phyloP scores from a whole-genome alignment of 805 yeast species.

The Lachancea sp. region DNA sequence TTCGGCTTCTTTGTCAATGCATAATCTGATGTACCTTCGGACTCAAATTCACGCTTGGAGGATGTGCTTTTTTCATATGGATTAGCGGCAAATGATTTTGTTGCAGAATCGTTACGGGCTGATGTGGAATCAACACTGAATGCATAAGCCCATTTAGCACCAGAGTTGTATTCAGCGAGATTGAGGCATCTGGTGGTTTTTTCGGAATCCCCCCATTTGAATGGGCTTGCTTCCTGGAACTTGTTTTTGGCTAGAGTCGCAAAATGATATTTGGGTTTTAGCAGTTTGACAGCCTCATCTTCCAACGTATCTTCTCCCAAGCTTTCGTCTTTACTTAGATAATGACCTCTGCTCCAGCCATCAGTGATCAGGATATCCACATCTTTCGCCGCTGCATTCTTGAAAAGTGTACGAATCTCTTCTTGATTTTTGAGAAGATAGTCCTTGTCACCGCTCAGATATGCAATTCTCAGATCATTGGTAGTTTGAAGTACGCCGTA shows the following conservation, averaged over 20 bases:
- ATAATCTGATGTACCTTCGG: not conserved
- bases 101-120: not conserved
- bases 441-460: constrained; percentile 32
- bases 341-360: constrained; percentile 49
- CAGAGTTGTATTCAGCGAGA: constrained; percentile 50
- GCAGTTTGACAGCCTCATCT: constrained; percentile 40
- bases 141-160: constrained; percentile 70
- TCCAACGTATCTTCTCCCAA: constrained; percentile 41
- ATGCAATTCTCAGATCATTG: constrained; percentile 45
- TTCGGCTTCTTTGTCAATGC: constrained; percentile 7
- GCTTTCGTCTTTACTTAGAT: constrained; percentile 41
- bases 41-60: constrained; percentile 6
- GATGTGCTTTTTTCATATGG: constrained; percentile 23
- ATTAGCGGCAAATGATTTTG: constrained; percentile 22
- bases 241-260: constrained; percentile 38
- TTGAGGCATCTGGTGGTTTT: constrained; percentile 58
- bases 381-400: constrained; percentile 13
- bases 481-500: constrained; percentile 36
- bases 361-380: constrained; percentile 53
- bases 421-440: constrained; percentile 21
- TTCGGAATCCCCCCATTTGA: constrained; percentile 43
- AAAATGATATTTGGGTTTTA: constrained; percentile 64
- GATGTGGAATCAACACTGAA: constrained; percentile 39
- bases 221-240: constrained; percentile 51
- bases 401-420: constrained; percentile 17